phyloP scores from a whole-genome alignment of 225 moss, liverwort and hornwort species.

The Sphagnum tenellum region DNA sequence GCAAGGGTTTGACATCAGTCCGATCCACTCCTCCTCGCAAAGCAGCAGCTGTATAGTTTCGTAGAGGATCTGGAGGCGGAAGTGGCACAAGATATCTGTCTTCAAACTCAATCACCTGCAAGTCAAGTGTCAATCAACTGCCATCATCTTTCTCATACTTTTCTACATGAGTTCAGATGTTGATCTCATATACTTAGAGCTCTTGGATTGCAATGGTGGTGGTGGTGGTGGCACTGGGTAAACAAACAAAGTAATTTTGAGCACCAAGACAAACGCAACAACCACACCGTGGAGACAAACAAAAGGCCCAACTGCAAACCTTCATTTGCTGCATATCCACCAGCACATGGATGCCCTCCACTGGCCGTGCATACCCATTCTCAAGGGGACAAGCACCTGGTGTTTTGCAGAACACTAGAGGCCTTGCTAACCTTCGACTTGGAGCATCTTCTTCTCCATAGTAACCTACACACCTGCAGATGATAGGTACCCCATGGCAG shows the following conservation, averaged over 20 bases:
- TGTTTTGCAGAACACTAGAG: constrained; percentile 79
- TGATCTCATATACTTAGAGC: no score
- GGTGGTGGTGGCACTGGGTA: no score
- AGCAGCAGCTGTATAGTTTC: constrained; percentile 73
- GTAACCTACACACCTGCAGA: constrained; percentile 82
- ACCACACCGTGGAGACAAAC: no score
- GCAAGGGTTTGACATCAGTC: constrained; percentile 71
- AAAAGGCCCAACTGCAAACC: constrained; percentile 7
- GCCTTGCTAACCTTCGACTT: constrained; percentile 73
- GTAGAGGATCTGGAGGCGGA: constrained; percentile 74
- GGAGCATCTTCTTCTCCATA: constrained; percentile 87
- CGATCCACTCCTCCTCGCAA: constrained; percentile 76
- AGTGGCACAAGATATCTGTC: constrained; percentile 71
- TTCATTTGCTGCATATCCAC: constrained; percentile 74
- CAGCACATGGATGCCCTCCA: constrained; percentile 85
- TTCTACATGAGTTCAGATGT: no score
- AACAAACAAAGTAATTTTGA: no score
- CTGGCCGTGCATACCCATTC: constrained; percentile 93
- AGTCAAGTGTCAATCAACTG: constrained; percentile 1
- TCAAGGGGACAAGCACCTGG: constrained; percentile 81
- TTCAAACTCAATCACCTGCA: constrained; percentile 65
- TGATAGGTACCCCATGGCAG: neutral
- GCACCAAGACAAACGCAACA: no score
- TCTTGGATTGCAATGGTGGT: no score
- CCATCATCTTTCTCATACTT: no score